Evolutionary conservation across 2,329 filamentous ascomycete genomes (phyloP).

Genomic region (Fusarium sp.): DNA sequence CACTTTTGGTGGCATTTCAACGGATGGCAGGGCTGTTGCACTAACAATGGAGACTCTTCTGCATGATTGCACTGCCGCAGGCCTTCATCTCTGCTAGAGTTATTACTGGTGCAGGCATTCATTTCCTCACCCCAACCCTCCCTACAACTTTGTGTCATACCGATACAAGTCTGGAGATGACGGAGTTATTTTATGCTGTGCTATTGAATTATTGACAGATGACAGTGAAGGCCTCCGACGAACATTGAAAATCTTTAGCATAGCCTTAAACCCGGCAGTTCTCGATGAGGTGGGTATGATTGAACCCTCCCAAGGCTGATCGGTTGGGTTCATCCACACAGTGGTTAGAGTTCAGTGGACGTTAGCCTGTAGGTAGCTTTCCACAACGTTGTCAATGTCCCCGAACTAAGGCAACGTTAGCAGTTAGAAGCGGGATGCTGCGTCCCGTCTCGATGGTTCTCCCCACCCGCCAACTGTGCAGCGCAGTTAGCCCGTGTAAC

Average conservation of each 20-base stretch:
- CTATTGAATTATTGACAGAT: neutral
- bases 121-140: constrained; percentile 18
- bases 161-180: constrained; percentile 4
- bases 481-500: constrained; percentile 15
- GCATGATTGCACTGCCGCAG: constrained; percentile 30
- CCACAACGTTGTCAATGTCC: neutral
- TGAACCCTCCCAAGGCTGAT: constrained; percentile 38
- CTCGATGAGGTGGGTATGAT: constrained; percentile 22
- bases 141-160: constrained; percentile 16
- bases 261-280: constrained; percentile 27
- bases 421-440: constrained; percentile 28
- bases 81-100: constrained; percentile 13
- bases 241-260: neutral
- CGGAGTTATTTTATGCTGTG: constrained; percentile 4
- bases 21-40: neutral
- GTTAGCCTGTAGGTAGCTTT: constrained; percentile 5
- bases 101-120: constrained; percentile 8
- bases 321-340: constrained; percentile 22
- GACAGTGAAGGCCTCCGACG: constrained; percentile 4
- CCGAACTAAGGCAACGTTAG: constrained; percentile 20
- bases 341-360: neutral
- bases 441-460: constrained; percentile 32
- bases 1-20: neutral
- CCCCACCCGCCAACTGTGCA: constrained; percentile 23
- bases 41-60: constrained; percentile 25